Evolutionary conservation across 495 filamentous ascomycete genomes (phyloP).

Genomic region (Daldinia loculata): DNA sequence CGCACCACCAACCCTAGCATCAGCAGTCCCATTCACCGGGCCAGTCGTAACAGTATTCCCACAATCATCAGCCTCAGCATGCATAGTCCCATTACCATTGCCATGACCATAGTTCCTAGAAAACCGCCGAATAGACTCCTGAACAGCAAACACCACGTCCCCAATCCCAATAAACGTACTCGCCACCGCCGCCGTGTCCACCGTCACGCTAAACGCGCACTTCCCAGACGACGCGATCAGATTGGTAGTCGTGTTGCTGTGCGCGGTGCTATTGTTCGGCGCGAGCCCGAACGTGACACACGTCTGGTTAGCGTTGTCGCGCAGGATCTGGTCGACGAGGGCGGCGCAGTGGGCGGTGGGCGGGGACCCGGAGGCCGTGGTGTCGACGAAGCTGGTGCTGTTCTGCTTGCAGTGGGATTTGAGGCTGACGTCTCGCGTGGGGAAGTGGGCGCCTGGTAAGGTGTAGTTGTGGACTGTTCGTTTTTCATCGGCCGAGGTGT

Average conservation of each 20-base stretch:
- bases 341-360: constrained; percentile 13
- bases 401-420: constrained; percentile 2
- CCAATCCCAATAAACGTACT: background rate
- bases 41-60: background rate
- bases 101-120: background rate
- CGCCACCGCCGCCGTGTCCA: background rate
- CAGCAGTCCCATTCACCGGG: background rate
- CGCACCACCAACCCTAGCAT: background rate
- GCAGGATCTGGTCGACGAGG: background rate
- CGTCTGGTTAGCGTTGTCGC: background rate
- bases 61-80: background rate
- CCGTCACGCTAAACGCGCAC: constrained; percentile 7
- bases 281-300: background rate
- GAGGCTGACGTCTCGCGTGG: background rate
- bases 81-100: background rate
- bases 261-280: background rate
- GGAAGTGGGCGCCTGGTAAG: background rate
- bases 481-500: background rate
- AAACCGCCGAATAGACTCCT: background rate
- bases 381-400: constrained; percentile 7
- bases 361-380: background rate
- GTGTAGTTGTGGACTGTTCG: background rate
- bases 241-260: background rate
- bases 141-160: background rate
- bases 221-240: background rate